These are phyloP conservation scores for Amphibolis antarctica DNA, from an alignment of 106 monocot species.

Conservation along the genomic window DNA sequence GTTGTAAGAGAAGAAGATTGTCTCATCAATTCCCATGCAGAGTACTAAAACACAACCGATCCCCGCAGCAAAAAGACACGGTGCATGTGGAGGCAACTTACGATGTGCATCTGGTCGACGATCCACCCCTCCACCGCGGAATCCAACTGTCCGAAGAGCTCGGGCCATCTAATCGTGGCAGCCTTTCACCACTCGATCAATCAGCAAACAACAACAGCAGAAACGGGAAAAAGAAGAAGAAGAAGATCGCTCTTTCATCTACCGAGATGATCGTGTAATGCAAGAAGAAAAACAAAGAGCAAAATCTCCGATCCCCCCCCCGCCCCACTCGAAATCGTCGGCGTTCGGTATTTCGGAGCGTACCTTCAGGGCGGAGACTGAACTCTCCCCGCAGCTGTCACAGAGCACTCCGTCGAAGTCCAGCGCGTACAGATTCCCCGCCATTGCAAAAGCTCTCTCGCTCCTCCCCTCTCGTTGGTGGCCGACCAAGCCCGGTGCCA, in stretches of 20 bases:
- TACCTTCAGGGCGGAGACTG: constrained; percentile 89
- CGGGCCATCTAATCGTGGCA: constrained; percentile 84
- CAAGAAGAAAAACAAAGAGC: neutral
- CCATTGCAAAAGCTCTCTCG: constrained; percentile 18
- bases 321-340: too few relatives aligned
- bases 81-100: constrained; percentile 15
- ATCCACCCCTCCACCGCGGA: constrained; percentile 67
- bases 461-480: neutral
- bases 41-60: too few relatives aligned
- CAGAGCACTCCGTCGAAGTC: constrained; percentile 97
- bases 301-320: neutral
- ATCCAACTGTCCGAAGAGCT: constrained; percentile 48
- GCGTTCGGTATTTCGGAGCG: neutral
- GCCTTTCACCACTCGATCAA: constrained; percentile 26
- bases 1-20: constrained; percentile 1
- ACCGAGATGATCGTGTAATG: neutral
- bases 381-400: constrained; percentile 99
- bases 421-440: constrained; percentile 74
- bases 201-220: neutral
- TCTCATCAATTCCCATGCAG: too few relatives aligned
- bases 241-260: neutral
- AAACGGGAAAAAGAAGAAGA: neutral
- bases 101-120: constrained; percentile 81
- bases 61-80: neutral
- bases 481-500: too few relatives aligned